Base-by-base conservation (phyloP, 2,329 filamentous ascomycete genomes). In the Apiospora malaysiana region DNA sequence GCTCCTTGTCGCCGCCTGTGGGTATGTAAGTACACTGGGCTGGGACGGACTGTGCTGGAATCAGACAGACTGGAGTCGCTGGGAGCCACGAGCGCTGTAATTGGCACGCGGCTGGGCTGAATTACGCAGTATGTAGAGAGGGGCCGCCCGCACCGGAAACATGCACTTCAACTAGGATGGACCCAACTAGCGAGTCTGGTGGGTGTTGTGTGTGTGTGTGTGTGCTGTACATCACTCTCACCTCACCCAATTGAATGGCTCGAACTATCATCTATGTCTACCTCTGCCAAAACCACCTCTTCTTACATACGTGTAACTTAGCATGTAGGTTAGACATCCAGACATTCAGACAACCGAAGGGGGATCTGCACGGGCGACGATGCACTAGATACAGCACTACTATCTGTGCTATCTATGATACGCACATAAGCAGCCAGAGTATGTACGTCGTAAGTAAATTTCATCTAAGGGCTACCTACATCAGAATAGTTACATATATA, bases 201-300 rank as follows among this genome's bases (percentile, higher is more conserved):
- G 14, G 43, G 43, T 46, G 43, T 46, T 18, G n/a, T 49, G 47
- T 49, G 46, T 18, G 51, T 32, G 51, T 32, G 49, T 27, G 25
- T 32, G 49, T 59, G 51, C 32, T 59, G 51, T 59, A 59, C 56
- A 63, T 63, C 56, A 63, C 56, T 63, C 56, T 40, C 56, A 63
- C 56, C 56, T 63, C 56, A 63, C 56, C 56, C 56, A 63, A 63
- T 63, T 63, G 56, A 32, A 63, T n/a, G 32, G 56, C 56, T 63
- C 40, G 56, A 63, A 63, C 56, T 63, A 47, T 47, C 21, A n/a
- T 59, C 32, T 40, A n/a, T 59, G 56, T 40, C 56, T n/a, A 63
- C 32, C 49, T n/a, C n/a, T n/a, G n/a, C n/a, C n/a, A n/a, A 56
- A 32, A 56, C 49, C 49, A 56, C 49, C 14, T n/a, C n/a, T n/a